A percentile compares a stretch with the other conserved stretches of the same genome.
Conservation (phyloP, 331 rosid species). For the Prunus yedoensis region DNA sequence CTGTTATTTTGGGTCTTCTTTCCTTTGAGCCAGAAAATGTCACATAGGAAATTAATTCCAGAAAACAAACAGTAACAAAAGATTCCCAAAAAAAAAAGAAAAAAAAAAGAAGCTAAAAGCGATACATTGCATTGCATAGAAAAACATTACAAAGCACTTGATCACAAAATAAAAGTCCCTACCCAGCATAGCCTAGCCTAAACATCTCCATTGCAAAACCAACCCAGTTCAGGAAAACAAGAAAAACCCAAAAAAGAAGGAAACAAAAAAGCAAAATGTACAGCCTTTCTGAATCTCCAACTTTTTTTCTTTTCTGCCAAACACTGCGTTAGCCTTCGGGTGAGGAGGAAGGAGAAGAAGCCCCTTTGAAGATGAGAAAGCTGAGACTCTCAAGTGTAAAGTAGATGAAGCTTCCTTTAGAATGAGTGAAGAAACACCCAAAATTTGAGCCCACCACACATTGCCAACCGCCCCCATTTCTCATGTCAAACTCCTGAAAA, state of each 20-base stretch:
- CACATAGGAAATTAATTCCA: too few relatives aligned
- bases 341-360: conserved; percentile 37
- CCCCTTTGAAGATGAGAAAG: conserved; percentile 84
- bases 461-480: conserved; percentile 90
- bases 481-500: conserved; percentile 70
- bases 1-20: too few relatives aligned
- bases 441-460: conserved; percentile 96
- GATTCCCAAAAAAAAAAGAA: background rate
- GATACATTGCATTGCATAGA: background rate
- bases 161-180: too few relatives aligned
- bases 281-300: conserved; percentile 1
- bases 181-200: too few relatives aligned
- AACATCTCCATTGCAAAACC: too few relatives aligned
- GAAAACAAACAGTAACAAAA: too few relatives aligned
- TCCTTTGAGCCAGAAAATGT: too few relatives aligned
- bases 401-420: conserved; percentile 82
- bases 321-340: background rate
- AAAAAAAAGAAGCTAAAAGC: background rate
- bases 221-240: too few relatives aligned
- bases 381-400: conserved; percentile 78
- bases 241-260: too few relatives aligned
- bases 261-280: too few relatives aligned
- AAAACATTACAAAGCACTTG: background rate
- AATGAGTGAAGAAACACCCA: conserved; percentile 95
- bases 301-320: conserved; percentile 19